Evolutionary conservation across 192 early-diverging fungal species (phyloP), one percentile per base, ranked within the genome.

Genomic region (Podila horticola): DNA sequence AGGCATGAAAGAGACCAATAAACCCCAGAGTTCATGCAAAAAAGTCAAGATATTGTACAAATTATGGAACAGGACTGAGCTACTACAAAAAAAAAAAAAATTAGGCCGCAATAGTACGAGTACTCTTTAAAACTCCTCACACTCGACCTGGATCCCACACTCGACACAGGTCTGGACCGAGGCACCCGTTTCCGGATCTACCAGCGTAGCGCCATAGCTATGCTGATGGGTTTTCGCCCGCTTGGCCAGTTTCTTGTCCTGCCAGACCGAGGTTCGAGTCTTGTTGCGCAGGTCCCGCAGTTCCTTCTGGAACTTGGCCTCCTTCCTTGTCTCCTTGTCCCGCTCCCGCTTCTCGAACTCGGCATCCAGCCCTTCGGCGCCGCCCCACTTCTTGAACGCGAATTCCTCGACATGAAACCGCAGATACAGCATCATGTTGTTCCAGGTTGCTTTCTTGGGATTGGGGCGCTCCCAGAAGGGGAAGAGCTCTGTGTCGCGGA

Each of bases 361-460:
- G 29, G 84, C 72, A 84, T 99, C 98, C 28, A 99, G 84, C 7
- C 82, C 90, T 65, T 97, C 95, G 17, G 92, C 83, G 11, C 91
- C 85, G 20, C 94, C 95, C 97, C 97, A 99, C 74, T 98, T 98
- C 52, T 95, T 90, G 63, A 94, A 90, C 9, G 97, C 97, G 87
- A 95, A 99, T n/a, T 75, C 85, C 79, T 99, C 98, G 6, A 98
- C 93, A 75, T 95, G 93, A 67, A 86, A 85, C 19, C 97, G 88
- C 22, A 97, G 85, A 67, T 95, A 99, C 22, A 99, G 84, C 79
- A 96, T 90, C 98, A 99, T 99, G 84, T 96, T 96, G 85, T 95
- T 95, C 91, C 96, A 99, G 3, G 95, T 97, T 0, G 93, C 90
- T 71, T 98, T 98, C 72, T 94, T 94, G 30, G 98, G 98, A 74